Conservation (phyloP, 176 grass and related monocot species). For the Musa acuminata region DNA sequence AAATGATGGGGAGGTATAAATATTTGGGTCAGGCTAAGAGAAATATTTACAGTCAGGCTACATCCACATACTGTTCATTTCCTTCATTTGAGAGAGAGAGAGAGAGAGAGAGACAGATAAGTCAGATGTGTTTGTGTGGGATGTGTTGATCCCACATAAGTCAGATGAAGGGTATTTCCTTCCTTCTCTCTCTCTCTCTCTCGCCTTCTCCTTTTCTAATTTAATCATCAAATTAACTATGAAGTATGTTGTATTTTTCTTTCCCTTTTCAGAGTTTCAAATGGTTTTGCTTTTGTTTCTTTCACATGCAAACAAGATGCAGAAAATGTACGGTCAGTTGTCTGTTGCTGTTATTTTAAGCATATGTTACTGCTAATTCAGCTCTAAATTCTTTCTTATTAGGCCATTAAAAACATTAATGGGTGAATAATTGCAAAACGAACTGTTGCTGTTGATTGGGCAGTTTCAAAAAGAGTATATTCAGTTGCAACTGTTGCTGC, state of each 20-base stretch:
- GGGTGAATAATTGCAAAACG: conserved; percentile 62
- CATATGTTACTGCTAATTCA: not conserved
- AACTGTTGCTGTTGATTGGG: conserved; percentile 97
- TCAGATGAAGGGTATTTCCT: conserved; percentile 46
- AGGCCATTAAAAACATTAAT: conserved; percentile 89
- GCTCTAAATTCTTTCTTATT: conserved; percentile 21
- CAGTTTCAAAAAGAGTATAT: conserved; percentile 79
- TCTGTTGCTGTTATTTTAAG: conserved; percentile 17
- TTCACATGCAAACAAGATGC: conserved; percentile 91
- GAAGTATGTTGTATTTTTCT: conserved; percentile 15
- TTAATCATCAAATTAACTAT: conserved; percentile 7
- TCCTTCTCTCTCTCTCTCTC: not conserved
- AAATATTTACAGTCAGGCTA: no score
- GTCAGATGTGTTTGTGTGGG: conserved; percentile 56
- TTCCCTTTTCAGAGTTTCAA: conserved; percentile 56
- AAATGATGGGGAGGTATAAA: no score
- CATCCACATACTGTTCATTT: no score
- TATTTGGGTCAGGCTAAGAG: no score
- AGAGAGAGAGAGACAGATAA: no score
- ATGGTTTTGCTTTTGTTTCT: conserved; percentile 98
- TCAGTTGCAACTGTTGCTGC: conserved; percentile 45
- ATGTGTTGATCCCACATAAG: conserved; percentile 74
- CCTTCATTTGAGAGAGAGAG: no score
- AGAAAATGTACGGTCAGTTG: conserved; percentile 70
- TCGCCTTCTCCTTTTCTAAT: not conserved